Base-by-base conservation (phyloP, 306 rosid species). In the Sesbania bispinosa region DNA sequence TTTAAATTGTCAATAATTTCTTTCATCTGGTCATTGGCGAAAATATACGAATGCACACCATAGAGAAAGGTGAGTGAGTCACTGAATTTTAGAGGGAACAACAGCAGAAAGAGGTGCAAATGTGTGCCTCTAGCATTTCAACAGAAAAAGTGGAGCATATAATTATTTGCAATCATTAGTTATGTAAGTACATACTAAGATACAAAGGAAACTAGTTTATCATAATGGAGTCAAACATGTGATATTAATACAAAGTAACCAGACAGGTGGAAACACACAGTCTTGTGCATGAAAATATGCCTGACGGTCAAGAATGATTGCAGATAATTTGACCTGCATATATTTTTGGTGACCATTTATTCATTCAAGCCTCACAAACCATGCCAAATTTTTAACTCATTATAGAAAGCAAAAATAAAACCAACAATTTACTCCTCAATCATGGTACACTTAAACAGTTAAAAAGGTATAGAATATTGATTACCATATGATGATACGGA, bases 1-100 rank as follows among this genome's bases (percentile, higher is more conserved):
- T 81, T 82, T 77, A 90, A 83, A 73, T 72, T 74, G 51, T 79
- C 83, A 59, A 94, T 89, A 73, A 94, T 81, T 79, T 82, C 92
- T 69, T 62, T 75, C 90, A 94, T 81, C 97, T 93, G 85, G 67
- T 53, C 87, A 81, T 76, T 30, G 80, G 66, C 53, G 52, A 78
- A 81, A 69, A 75, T 36, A 76, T 35, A 68, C 48, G 30, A 80
- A 53, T 69, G 45, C 47, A 79, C 38, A 68, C 48, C 47, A 46
- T 46, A 69, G 53, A 55, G 61, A 68, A 62, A 64, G 58, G 54
- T 32, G 59, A 69, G 42, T 47, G 7, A 63, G 16, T 19, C 19
- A 4, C 10, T 29, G 10, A 10, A 30, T 7, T 26, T 59, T 2
- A 48, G 29, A 53, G 23, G 38, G 19, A 32, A 55, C 29, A 55